Base-by-base conservation (phyloP, 2,329 filamentous ascomycete genomes). In the Arthrobotrys sphaeroides region DNA sequence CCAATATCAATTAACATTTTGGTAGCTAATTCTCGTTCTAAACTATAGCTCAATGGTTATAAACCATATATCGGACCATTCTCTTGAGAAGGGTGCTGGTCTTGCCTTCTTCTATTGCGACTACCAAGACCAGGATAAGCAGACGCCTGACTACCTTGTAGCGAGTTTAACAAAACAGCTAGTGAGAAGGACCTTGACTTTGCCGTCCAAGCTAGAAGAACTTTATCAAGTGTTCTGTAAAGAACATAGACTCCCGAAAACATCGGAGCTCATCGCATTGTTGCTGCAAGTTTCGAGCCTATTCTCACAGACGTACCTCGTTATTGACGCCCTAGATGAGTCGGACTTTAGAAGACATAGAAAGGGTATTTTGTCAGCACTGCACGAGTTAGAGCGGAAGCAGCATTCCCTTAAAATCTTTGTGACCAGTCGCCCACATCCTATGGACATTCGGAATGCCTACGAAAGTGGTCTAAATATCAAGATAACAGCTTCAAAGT, bases 101-200 rank as follows among this genome's bases (percentile, higher is more conserved):
- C 66, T 70, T 42, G 66, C 66, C 4, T 70, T 55, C 24, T 70
- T 70, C 45, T 70, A 70, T 16, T 70, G 66, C 45, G 66, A 70
- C 45, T 70, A 70, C 22, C 66, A 70, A 13, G 66, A 70, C 20
- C 66, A 70, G 42, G 66, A 70, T 1, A 70, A 70, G 28, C 66
- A 70, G n/a, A 70, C 66, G 6, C 38, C 66, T 7, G 66, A 70
- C 36, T 70, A 70, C 40, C 49, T 70, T 20, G 66, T 70, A 12
- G 66, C 66, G 3, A 70, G 66, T 13, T 33, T 70, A 18, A 20
- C 51, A 20, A 62, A 70, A 36, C 66, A 70, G 22, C 55, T 70
- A 5, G 36, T 70, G 9, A 55, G 66, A 43, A 61, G 66, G 24
- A 45, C 28, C 2, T 18, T 61, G 45, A 20, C 42, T 1, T 22